Conservation (phyloP, 2,329 filamentous ascomycete species). For the Fusarium tupiense region DNA sequence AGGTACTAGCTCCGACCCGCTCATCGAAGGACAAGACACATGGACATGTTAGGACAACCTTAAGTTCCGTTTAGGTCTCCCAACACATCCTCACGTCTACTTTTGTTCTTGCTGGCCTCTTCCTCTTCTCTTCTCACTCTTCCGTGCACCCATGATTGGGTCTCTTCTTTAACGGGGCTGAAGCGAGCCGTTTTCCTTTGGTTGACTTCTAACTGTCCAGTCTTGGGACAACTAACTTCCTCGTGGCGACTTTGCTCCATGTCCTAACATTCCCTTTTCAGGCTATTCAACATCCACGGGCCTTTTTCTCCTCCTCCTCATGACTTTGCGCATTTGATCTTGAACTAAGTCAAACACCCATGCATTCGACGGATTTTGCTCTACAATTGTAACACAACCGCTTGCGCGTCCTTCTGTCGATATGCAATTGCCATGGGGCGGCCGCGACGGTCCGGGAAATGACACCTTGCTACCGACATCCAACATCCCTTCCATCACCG, state of each 20-base stretch:
- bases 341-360: slow-evolving; percentile 28
- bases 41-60: slow-evolving; percentile 37
- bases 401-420: slow-evolving; percentile 33
- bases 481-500: slow-evolving; percentile 48
- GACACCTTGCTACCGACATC: slow-evolving; percentile 49
- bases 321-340: slow-evolving; percentile 38
- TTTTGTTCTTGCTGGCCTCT: slow-evolving; percentile 30
- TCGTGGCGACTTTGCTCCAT: slow-evolving; percentile 28
- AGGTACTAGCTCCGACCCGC: slow-evolving; percentile 41
- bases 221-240: slow-evolving; percentile 1
- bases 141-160: slow-evolving; percentile 24
- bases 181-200: slow-evolving; percentile 18
- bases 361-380: slow-evolving; percentile 31
- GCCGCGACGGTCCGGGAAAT: slow-evolving; percentile 45
- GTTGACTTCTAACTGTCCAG: slow-evolving; percentile 18
- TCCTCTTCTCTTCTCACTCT: slow-evolving; percentile 21
- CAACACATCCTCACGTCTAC: slow-evolving; percentile 19
- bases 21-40: slow-evolving; percentile 39
- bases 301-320: slow-evolving; percentile 30
- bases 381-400: slow-evolving; percentile 30
- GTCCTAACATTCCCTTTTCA: slow-evolving; percentile 26
- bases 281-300: neutral
- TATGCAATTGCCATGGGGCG: slow-evolving; percentile 54
- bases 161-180: slow-evolving; percentile 9
- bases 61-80: slow-evolving; percentile 15